Percentiles rank a stretch among this genome's conserved stretches.
Evolutionary conservation across 208 protist genomes (phyloP).

Genomic region (Trypanosoma lewisi): DNA sequence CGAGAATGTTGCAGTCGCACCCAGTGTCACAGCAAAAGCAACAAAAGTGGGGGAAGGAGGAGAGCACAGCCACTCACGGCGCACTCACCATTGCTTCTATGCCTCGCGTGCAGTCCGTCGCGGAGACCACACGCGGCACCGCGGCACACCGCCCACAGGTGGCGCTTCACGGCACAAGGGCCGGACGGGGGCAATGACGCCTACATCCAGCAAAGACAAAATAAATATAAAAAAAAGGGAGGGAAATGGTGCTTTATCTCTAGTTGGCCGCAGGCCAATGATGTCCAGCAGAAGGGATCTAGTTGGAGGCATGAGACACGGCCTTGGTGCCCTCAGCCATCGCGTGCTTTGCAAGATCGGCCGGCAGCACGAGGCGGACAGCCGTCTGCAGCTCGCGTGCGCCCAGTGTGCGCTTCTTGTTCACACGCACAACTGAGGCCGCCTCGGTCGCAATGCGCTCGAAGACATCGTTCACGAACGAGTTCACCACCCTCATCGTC

Average conservation of each 20-base stretch:
- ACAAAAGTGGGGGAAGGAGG: too few species aligned
- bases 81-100: too few species aligned
- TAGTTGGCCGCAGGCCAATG: slow-evolving; percentile 22
- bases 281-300: too few species aligned
- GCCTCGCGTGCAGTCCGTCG: too few species aligned
- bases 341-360: slow-evolving; percentile 98
- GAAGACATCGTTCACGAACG: slow-evolving; percentile 97
- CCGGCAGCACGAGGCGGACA: slow-evolving; percentile 96
- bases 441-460: slow-evolving; percentile 96
- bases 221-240: slow-evolving; percentile 13
- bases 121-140: too few species aligned
- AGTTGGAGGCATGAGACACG: too few species aligned
- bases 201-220: slow-evolving; percentile 4
- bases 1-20: too few species aligned
- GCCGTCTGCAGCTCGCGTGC: slow-evolving; percentile 96
- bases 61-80: too few species aligned
- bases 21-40: too few species aligned
- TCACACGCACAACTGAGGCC: slow-evolving; percentile 89
- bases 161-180: too few species aligned
- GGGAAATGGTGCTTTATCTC: slow-evolving; percentile 11
- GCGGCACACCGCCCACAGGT: too few species aligned
- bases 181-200: too few species aligned
- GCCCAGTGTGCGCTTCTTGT: slow-evolving; percentile 95
- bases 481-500: slow-evolving; percentile 98
- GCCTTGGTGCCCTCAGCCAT: slow-evolving; percentile 98